Conservation (phyloP, 129 eudicot species). For the Tagetes erecta region DNA sequence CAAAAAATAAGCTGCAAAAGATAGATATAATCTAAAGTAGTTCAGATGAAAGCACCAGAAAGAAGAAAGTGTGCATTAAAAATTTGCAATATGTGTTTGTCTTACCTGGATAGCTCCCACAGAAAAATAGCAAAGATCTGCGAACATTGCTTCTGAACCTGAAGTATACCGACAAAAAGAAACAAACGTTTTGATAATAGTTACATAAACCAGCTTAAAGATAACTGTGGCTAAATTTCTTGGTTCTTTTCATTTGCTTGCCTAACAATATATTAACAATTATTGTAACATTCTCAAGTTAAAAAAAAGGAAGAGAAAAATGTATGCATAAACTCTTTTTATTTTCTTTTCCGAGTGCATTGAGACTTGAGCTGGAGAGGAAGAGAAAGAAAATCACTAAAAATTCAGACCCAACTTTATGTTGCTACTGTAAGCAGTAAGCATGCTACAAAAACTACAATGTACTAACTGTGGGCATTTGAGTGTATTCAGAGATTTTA, state of each 20-base stretch:
- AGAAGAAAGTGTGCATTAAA: not conserved
- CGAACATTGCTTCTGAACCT: slow-evolving; percentile 99
- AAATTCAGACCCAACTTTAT: slow-evolving; percentile 2
- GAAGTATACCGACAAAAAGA: slow-evolving; percentile 35
- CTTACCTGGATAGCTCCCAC: slow-evolving; percentile 92
- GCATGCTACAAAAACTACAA: slow-evolving; percentile 1
- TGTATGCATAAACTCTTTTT: not conserved
- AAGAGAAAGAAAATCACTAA: not conserved
- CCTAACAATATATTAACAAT: not conserved
- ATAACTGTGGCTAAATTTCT: not conserved
- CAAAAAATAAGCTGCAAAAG: slow-evolving; percentile 77
- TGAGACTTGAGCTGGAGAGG: not conserved
- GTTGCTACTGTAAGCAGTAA: slow-evolving; percentile 1
- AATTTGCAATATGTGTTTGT: slow-evolving; percentile 10
- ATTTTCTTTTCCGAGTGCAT: not conserved
- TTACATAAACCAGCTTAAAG: slow-evolving; percentile 26
- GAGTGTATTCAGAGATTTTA: not conserved
- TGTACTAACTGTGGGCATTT: not conserved
- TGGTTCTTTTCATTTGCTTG: slow-evolving; percentile 19
- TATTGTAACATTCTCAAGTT: not conserved
- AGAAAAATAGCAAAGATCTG: slow-evolving; percentile 96
- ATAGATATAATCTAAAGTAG: slow-evolving; percentile 22
- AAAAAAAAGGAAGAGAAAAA: not conserved
- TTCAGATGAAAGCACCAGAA: slow-evolving; percentile 13
- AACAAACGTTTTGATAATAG: slow-evolving; percentile 2